These are phyloP conservation scores for Bipolaris sorokiniana DNA, from an alignment of 2,329 filamentous ascomycete species.

Conservation along the genomic window DNA sequence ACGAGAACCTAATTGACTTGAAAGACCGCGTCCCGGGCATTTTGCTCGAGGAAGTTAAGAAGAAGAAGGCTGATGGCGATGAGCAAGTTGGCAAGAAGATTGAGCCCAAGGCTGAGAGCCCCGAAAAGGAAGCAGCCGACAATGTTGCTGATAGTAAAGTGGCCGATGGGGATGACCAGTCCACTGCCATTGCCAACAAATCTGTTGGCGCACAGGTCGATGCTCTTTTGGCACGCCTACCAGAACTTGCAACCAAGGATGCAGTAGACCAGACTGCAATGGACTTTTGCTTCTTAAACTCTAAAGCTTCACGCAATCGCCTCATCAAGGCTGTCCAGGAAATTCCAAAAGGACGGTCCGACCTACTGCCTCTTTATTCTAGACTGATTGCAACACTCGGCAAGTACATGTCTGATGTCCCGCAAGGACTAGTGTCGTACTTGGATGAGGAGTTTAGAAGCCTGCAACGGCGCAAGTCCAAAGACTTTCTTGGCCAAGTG, in stretches of 20 bases:
- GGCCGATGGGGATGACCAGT: constrained; percentile 75
- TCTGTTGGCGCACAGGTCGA: constrained; percentile 97
- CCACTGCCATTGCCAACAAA: constrained; percentile 95
- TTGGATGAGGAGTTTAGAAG: constrained; percentile 97
- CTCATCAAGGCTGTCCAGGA: constrained; percentile 93
- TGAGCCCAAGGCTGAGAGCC: constrained; percentile 54
- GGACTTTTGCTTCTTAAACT: constrained; percentile 98
- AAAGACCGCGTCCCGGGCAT: constrained; percentile 96
- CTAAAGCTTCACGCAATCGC: constrained; percentile 94
- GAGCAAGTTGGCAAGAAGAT: constrained; percentile 81
- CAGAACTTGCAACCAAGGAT: constrained; percentile 90
- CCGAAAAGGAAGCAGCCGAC: constrained; percentile 51
- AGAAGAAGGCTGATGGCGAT: constrained; percentile 84
- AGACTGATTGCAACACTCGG: constrained; percentile 90
- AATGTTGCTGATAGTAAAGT: constrained; percentile 56
- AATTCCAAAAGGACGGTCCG: constrained; percentile 89
- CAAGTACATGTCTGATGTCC: constrained; percentile 92
- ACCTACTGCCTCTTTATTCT: constrained; percentile 90
- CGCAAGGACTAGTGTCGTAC: constrained; percentile 87
- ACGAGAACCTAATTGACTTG: constrained; percentile 93
- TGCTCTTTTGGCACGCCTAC: constrained; percentile 82
- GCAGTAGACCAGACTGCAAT: constrained; percentile 89
- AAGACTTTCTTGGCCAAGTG: constrained; percentile 94
- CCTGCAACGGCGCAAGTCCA: constrained; percentile 93
- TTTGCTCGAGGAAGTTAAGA: constrained; percentile 90